Percentiles rank a stretch among this genome's conserved stretches.
These are phyloP conservation scores for Plasmodium knowlesi DNA, from an alignment of 169 alveolate genomes.

Conservation along the genomic window DNA sequence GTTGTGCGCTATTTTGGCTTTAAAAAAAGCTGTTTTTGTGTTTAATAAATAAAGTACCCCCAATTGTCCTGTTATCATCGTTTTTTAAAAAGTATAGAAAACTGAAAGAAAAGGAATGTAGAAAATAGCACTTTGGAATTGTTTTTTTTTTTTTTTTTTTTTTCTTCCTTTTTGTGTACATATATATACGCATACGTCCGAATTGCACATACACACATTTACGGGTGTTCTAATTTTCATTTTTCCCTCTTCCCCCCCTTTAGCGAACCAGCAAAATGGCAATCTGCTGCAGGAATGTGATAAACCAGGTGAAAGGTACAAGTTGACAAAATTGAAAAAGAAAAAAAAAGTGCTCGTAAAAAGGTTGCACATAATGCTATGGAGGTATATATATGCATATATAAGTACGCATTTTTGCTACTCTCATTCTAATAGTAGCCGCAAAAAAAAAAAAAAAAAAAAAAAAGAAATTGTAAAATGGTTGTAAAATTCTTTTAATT, in stretches of 20 bases:
- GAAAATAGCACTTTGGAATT: background rate
- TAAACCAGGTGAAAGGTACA: conserved; percentile 54
- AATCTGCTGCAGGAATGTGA: conserved; percentile 60
- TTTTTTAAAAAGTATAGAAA: background rate
- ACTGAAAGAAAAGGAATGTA: background rate
- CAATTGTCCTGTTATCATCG: background rate
- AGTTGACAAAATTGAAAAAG: background rate
- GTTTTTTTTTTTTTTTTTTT: background rate
- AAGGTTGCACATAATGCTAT: background rate
- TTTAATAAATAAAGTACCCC: background rate
- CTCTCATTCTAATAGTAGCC: background rate
- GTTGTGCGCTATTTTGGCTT: background rate
- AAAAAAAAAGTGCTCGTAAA: background rate
- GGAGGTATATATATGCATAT: background rate
- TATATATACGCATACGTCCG: background rate
- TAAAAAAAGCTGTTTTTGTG: background rate
- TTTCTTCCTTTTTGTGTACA: background rate
- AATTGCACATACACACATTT: conserved; percentile 9
- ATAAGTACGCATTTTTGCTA: background rate
- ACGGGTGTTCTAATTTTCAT: background rate
- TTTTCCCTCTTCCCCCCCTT: background rate
- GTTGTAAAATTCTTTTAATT: background rate
- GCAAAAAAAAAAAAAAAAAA: background rate
- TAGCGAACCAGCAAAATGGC: conserved; percentile 42
- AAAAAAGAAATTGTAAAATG: background rate